Evolutionary conservation across 495 filamentous ascomycete species (phyloP).

Genomic region (Tuber microsphaerosporum): DNA sequence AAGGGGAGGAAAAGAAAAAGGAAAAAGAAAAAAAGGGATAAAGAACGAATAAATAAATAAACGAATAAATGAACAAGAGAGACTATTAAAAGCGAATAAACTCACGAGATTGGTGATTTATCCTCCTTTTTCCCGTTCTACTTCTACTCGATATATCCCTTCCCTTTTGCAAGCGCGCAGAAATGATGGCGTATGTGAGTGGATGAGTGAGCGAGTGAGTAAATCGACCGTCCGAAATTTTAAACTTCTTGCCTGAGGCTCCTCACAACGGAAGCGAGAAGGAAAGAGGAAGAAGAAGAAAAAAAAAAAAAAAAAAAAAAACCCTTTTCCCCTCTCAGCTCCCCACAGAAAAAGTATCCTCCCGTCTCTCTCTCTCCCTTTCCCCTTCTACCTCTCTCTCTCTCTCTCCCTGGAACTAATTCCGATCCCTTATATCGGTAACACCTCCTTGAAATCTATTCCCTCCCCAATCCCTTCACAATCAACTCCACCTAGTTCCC

Average conservation of each 20-base stretch:
- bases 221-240: slow-evolving; percentile 1
- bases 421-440: background rate
- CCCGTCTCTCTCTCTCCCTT: slow-evolving; percentile 5
- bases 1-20: slow-evolving; percentile 15
- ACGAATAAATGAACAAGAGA: too few species aligned
- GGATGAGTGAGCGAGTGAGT: background rate
- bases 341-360: slow-evolving; percentile 16
- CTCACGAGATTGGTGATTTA: background rate
- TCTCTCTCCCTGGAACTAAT: slow-evolving; percentile 11
- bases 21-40: background rate
- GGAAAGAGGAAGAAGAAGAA: too few species aligned
- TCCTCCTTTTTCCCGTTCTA: background rate
- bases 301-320: too few species aligned
- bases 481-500: slow-evolving; percentile 1
- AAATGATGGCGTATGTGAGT: background rate
- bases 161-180: background rate
- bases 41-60: background rate
- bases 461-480: background rate
- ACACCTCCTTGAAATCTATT: background rate
- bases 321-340: slow-evolving; percentile 19
- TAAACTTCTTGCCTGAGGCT: slow-evolving; percentile 1
- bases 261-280: background rate
- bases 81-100: background rate
- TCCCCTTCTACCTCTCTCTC: slow-evolving; percentile 13
- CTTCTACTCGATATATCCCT: background rate